Base-by-base conservation (phyloP, 2,329 filamentous ascomycete genomes). In the Nemania sp. region DNA sequence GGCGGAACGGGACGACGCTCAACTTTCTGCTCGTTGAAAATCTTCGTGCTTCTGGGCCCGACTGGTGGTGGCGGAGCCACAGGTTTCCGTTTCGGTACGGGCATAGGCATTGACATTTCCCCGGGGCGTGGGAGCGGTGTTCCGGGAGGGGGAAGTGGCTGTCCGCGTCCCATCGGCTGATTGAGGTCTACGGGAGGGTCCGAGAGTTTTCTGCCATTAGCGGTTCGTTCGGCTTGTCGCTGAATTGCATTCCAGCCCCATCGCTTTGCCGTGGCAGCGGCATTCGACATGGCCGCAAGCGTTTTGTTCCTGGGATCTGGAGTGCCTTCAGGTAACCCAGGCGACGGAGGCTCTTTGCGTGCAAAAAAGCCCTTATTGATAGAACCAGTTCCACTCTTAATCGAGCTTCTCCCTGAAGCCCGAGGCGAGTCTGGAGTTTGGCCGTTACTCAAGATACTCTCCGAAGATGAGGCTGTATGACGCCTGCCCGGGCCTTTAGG, bases 101-200 rank as follows among this genome's bases (percentile, higher is more conserved):
- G 50, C 34, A 71, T 67, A 1, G 72, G 69, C 13, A 64, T 67
- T 9, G 68, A 57, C 32, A 69, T 72, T 57, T 70, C 64, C 1
- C 69, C 71, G 2, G 73, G 73, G 2, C 69, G 66, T 1, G 73
- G 73, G 12, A 74, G 66, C 11, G 73, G 73, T 5, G 68, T 73
- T 10, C 72, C 73, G 0, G 73, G 72, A 9, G 73, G 72, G 5
- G 73, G 73, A 2, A 74, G 59, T 1, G 73, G 73, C 17, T 73
- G 72, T 6, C 73, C 73, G 9, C 73, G 71, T 13, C 73, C 73
- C 73, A 74, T 74, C 20, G 73, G 73, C 51, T 72, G 69, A 55
- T 72, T 74, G 10, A 73, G 62, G 50, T 74, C 72, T 13, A 74
- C 62, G 1, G 67, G 68, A 20, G 71, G 65, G 54, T 74, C 72